Percentiles rank a stretch among this genome's conserved stretches.
phyloP scores from a whole-genome alignment of 257 asterid species.

The Przewalskia tangutica region DNA sequence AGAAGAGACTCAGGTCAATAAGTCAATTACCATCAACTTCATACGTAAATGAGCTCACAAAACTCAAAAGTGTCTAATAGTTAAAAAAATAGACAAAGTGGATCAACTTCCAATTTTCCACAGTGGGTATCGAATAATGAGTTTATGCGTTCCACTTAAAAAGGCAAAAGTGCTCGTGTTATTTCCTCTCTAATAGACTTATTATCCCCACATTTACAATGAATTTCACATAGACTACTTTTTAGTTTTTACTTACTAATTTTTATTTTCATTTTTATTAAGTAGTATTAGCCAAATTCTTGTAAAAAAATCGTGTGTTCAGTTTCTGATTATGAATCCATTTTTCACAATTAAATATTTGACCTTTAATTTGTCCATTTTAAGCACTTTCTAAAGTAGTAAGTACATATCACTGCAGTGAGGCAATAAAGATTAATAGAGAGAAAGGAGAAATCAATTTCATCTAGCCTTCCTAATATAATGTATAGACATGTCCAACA shows the following conservation, averaged over 20 bases:
- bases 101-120: not conserved
- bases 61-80: not conserved
- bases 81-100: not conserved
- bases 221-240: not conserved
- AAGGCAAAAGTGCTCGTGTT: slow-evolving; percentile 1
- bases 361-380: too few relatives aligned
- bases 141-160: slow-evolving; percentile 21
- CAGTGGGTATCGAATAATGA: not conserved
- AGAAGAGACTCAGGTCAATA: not conserved
- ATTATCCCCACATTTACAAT: not conserved
- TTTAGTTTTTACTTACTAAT: too few relatives aligned
- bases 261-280: too few relatives aligned
- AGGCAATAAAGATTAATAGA: not conserved
- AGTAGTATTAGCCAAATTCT: too few relatives aligned
- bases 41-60: not conserved
- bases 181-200: slow-evolving; percentile 7
- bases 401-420: not conserved
- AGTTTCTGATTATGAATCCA: too few relatives aligned
- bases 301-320: too few relatives aligned
- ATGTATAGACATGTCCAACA: not conserved
- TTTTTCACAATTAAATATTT: too few relatives aligned
- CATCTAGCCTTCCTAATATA: not conserved
- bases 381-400: not conserved
- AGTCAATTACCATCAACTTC: slow-evolving; percentile 23
- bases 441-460: not conserved